Evolutionary conservation across 2,329 filamentous ascomycete genomes (phyloP), one percentile per base, ranked within the genome.

Genomic region (Camillea tinctor): DNA sequence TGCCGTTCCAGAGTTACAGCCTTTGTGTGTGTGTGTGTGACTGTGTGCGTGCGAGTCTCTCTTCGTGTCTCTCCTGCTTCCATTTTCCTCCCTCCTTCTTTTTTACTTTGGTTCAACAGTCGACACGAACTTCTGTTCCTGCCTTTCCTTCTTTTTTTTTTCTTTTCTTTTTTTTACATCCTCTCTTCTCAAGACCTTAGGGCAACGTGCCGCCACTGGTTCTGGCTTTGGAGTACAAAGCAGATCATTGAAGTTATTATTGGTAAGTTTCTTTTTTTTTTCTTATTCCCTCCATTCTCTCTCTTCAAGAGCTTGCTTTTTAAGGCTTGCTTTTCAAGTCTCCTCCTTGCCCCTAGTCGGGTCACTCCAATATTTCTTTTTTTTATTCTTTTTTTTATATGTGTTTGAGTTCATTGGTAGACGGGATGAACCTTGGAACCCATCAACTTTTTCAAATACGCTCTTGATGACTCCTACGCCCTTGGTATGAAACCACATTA

Each of bases 171-270:
- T 50, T 53, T 48, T 62, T 52, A 59, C 65, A 64, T 63, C 65
- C 60, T 63, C 57, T 55, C 40, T 66, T 60, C 55, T 63, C 64
- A 67, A 60, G 62, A 66, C 62, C 65, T 64, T 61, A 61, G 62
- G 65, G 56, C 59, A 61, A 59, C 54, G 57, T 30, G 55, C 60
- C 64, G 65, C 62, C 60, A 64, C 64, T 66, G 64, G 58, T 66
- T 67, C 40, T 64, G 64, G 62, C 64, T 58, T 65, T 64, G 64
- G 62, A 64, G 62, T 66, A 62, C 36, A 56, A 64, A 62, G 62
- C 65, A 54, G 53, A 66, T 60, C 56, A 54, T 52, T 62, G 59
- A 58, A 55, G 66, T 66, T 50, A 64, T 66, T 63, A 52, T 61
- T 62, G 62, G 65, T 67, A 56, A 64, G 65, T 65, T 44, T 55